These are phyloP conservation scores for Gleditsia sinensis DNA, from an alignment of 306 rosid species.

Conservation along the genomic window DNA sequence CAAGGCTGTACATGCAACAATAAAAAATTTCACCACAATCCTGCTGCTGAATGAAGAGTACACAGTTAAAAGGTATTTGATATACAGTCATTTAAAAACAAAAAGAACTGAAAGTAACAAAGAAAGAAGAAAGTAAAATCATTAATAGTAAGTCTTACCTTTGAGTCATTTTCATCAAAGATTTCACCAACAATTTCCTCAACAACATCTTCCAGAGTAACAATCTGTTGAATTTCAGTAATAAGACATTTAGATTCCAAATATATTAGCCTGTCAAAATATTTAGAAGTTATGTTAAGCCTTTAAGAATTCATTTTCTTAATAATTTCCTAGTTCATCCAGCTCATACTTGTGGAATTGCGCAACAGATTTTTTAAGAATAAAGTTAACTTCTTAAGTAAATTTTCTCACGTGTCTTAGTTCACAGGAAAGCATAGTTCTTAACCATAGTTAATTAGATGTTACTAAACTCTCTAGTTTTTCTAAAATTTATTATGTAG, in stretches of 20 bases:
- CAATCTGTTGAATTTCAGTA: slow-evolving; percentile 56
- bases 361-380: neutral
- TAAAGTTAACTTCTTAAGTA: neutral
- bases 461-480: slow-evolving; percentile 4
- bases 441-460: too few species aligned
- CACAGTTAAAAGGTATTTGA: neutral
- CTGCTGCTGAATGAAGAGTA: neutral
- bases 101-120: neutral
- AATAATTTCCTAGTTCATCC: slow-evolving; percentile 8
- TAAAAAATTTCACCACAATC: neutral
- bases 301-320: neutral
- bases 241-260: slow-evolving; percentile 12
- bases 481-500: too few species aligned
- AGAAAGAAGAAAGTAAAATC: neutral
- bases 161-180: slow-evolving; percentile 94
- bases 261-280: slow-evolving; percentile 1
- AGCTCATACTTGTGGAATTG: slow-evolving; percentile 26
- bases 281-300: slow-evolving; percentile 20
- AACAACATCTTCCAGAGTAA: slow-evolving; percentile 89
- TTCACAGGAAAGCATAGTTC: neutral
- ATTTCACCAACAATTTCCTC: slow-evolving; percentile 99
- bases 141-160: slow-evolving; percentile 50
- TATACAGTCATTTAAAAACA: neutral
- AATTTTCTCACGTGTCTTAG: neutral
- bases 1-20: neutral